Conservation (phyloP, 768 basidiomycete genomes). For the Termitomyces sp. region DNA sequence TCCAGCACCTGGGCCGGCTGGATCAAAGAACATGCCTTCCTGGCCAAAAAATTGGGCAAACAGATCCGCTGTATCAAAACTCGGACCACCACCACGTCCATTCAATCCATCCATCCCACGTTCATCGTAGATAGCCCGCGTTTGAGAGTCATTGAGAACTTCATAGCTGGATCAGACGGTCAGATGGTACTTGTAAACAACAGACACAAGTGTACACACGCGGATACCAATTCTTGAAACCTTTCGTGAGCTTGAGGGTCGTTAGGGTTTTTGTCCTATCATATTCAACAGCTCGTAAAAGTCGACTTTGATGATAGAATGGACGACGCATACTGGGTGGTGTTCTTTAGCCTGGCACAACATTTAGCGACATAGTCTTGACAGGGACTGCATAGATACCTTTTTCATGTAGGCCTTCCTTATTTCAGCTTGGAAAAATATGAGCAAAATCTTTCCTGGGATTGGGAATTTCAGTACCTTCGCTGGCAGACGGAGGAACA, state of each 20-base stretch:
- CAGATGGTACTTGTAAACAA: background rate
- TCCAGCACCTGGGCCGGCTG: constrained; percentile 45
- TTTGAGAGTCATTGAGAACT: constrained; percentile 67
- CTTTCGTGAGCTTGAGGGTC: constrained; percentile 78
- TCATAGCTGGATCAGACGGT: constrained; percentile 58
- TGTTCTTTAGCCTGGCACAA: constrained; percentile 72
- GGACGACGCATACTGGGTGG: constrained; percentile 60
- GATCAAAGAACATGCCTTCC: constrained; percentile 57
- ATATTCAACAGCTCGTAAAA: background rate
- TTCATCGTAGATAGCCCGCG: constrained; percentile 68
- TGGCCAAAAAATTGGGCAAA: constrained; percentile 72
- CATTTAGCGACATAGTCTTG: constrained; percentile 14
- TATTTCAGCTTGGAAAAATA: constrained; percentile 60
- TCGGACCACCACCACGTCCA: constrained; percentile 41
- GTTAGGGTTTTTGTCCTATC: constrained; percentile 90
- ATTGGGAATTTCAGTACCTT: constrained; percentile 43
- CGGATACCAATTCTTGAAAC: constrained; percentile 88
- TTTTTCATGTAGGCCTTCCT: constrained; percentile 94
- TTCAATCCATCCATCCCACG: constrained; percentile 69
- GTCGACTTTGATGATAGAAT: background rate
- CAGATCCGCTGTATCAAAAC: constrained; percentile 62
- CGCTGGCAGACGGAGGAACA: constrained; percentile 62
- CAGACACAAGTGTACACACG: constrained; percentile 46
- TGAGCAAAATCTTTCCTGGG: constrained; percentile 14
- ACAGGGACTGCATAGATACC: constrained; percentile 39